A percentile compares a stretch with the other conserved stretches of the same genome.
These are phyloP conservation scores for Aspergillus tamarii DNA, from an alignment of 2,329 filamentous ascomycete species.

Conservation along the genomic window DNA sequence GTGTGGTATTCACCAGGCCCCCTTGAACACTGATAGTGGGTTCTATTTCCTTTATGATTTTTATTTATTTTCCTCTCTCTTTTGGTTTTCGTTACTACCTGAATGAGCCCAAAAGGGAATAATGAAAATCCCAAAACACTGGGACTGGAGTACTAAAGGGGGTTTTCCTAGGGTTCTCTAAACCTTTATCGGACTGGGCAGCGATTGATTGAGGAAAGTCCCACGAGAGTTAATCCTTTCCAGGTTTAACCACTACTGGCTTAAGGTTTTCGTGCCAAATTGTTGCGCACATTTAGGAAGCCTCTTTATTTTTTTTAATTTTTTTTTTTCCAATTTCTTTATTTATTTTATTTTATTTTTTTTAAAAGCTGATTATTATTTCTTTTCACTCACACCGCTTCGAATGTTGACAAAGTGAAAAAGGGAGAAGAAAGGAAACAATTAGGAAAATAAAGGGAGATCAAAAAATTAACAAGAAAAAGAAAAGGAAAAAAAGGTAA, in stretches of 20 bases:
- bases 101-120: neutral
- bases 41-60: neutral
- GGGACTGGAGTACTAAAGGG: neutral
- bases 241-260: neutral
- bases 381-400: neutral
- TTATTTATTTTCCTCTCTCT: neutral
- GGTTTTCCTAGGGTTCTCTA: neutral
- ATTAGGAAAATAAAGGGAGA: neutral
- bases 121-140: neutral
- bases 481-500: neutral
- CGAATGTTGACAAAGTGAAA: neutral
- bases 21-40: neutral
- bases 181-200: neutral
- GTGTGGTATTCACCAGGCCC: neutral
- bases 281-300: neutral
- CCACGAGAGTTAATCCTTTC: slow-evolving; percentile 9
- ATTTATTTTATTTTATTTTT: neutral
- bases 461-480: neutral
- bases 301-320: neutral
- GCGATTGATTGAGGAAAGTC: slow-evolving; percentile 4
- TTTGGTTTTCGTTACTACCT: neutral
- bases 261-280: slow-evolving; percentile 7
- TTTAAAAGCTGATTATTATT: neutral
- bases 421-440: neutral
- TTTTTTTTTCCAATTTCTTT: no score